Evolutionary conservation across 2,329 filamentous ascomycete species (phyloP), one percentile per base, ranked within the genome.

Genomic region (Ascochyta lentis): DNA sequence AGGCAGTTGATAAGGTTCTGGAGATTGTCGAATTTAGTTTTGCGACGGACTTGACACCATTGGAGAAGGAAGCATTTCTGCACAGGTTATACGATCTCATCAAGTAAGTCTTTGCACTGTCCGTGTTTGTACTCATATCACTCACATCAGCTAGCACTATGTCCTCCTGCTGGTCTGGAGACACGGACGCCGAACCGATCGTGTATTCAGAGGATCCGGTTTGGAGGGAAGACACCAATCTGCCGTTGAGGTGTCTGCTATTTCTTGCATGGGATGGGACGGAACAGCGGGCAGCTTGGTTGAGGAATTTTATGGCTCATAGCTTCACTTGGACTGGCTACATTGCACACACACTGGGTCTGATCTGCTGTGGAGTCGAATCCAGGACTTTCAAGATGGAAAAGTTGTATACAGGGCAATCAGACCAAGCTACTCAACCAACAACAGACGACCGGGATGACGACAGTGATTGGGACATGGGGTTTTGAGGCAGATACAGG

Each of bases 191-290:
- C 16, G 16, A 37, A 15, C 39, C 53, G 5, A 29, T 56, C 4
- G 46, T 56, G 1, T 31, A 31, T 19, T 40, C 46, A 6, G 46
- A 47, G 7, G 35, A 40, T 29, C 53, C 53, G 5, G 24, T 56
- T 12, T 56, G 45, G 55, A 47, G 16, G 1, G 5, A 27, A 4
- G 23, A 47, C 3, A 29, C 12, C 6, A 7, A 13, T 3, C 29
- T n/a, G 9, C n/a, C 39, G 2, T 19, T 29, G 12, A 26, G 2
- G 6, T 54, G 40, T 34, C 10, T 54, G 2, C n/a, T 54, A 6
- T 33, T 45, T 7, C 19, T 58, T 23, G 44, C 49, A 9, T 58
- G 55, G 55, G 44, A 53, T 8, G 49, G 55, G 5, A 15, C 9
- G 12, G 43, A 15, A 9, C 55, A 58, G 29, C 55, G 55, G 9